Conservation (phyloP, 257 asterid species). For the Ballota nigra region DNA sequence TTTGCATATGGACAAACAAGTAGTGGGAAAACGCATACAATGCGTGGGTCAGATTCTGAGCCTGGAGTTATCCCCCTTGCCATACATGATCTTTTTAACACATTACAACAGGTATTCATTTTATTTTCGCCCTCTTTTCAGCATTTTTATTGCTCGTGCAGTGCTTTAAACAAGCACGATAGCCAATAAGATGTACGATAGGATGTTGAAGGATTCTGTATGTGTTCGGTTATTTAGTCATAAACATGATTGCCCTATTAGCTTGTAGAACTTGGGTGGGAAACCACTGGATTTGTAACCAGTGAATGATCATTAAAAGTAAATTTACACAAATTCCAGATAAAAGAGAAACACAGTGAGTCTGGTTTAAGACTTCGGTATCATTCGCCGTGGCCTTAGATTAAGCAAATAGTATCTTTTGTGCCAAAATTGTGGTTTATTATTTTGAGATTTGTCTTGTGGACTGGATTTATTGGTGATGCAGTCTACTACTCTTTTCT, state of each 20-base stretch:
- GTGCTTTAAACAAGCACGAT: background rate
- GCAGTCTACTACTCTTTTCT: slow-evolving; percentile 14
- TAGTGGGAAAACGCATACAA: slow-evolving; percentile 93
- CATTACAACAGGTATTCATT: slow-evolving; percentile 64
- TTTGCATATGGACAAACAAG: slow-evolving; percentile 99
- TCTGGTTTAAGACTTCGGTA: background rate
- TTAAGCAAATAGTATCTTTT: slow-evolving; percentile 4
- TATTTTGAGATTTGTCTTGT: slow-evolving; percentile 9
- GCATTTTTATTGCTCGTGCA: background rate
- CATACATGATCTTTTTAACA: slow-evolving; percentile 67
- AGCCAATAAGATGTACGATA: background rate
- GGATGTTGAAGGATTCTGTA: background rate
- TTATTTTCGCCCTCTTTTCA: background rate
- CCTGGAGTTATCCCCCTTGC: slow-evolving; percentile 95
- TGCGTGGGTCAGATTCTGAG: slow-evolving; percentile 88
- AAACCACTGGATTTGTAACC: background rate
- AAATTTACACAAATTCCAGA: background rate
- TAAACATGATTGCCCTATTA: background rate
- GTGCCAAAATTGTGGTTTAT: slow-evolving; percentile 1
- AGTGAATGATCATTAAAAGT: background rate
- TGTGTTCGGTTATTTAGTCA: background rate
- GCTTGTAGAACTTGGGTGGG: slow-evolving; percentile 13
- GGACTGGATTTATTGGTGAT: slow-evolving; percentile 1
- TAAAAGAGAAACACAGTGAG: background rate
- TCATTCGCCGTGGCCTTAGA: background rate